Conservation (phyloP, 306 rosid species). For the Carpinus viminea region DNA sequence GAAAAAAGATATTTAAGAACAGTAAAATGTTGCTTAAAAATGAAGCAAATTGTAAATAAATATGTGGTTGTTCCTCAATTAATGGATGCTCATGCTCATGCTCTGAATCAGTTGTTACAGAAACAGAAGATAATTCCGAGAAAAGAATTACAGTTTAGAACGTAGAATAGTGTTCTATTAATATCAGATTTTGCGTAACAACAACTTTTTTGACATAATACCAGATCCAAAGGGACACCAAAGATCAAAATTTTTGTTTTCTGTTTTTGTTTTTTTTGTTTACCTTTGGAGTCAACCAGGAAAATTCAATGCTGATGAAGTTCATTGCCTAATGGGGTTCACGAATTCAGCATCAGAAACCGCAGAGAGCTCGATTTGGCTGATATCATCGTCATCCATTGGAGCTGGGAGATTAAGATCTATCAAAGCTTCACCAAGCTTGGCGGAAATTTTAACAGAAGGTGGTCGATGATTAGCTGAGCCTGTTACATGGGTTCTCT, state of each 20-base stretch:
- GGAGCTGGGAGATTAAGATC: constrained; percentile 98
- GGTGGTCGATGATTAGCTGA: constrained; percentile 27
- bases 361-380: constrained; percentile 76
- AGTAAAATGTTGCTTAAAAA: neutral
- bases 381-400: constrained; percentile 53
- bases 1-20: neutral
- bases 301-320: constrained; percentile 8
- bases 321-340: constrained; percentile 35
- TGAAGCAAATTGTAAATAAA: constrained; percentile 13
- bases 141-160: constrained; percentile 50
- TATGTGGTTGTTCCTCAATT: constrained; percentile 23
- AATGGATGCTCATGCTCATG: constrained; percentile 19
- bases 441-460: constrained; percentile 16
- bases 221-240: constrained; percentile 25
- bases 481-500: constrained; percentile 80
- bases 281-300: constrained; percentile 42
- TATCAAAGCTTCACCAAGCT: constrained; percentile 47
- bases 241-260: constrained; percentile 34
- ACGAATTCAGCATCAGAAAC: constrained; percentile 80
- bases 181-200: constrained; percentile 8
- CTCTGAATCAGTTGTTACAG: constrained; percentile 26
- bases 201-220: constrained; percentile 30
- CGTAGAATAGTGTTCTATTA: constrained; percentile 19
- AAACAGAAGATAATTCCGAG: constrained; percentile 27
- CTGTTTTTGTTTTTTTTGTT: neutral